A percentile compares a stretch with the other conserved stretches of the same genome.
phyloP scores from a whole-genome alignment of 2,329 filamentous ascomycete genomes.

The Fusarium sororula region DNA sequence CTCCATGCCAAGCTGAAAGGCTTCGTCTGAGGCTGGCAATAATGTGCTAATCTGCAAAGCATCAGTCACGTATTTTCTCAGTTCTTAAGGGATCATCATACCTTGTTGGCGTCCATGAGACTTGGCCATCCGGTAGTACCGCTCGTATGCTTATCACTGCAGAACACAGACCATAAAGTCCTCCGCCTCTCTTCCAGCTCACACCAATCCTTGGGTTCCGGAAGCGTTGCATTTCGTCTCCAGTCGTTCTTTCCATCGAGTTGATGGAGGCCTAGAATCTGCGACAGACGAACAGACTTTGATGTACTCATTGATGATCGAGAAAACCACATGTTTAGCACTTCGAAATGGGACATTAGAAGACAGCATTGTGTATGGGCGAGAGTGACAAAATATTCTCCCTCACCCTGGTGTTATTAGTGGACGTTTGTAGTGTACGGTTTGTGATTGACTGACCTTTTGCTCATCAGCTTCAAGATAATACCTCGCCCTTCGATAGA shows the following conservation, averaged over 20 bases:
- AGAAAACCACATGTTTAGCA: slow-evolving; percentile 82
- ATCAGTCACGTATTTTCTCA: neutral
- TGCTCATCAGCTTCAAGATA: slow-evolving; percentile 40
- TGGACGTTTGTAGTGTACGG: accelerated
- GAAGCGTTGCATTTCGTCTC: slow-evolving; percentile 74
- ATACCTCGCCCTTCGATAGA: slow-evolving; percentile 34
- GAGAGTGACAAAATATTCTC: slow-evolving; percentile 58
- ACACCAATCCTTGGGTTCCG: slow-evolving; percentile 79
- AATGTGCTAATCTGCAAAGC: slow-evolving; percentile 70
- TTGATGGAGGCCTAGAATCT: slow-evolving; percentile 84
- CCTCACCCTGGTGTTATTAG: slow-evolving; percentile 28
- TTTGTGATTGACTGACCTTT: slow-evolving; percentile 11
- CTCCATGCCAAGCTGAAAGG: slow-evolving; percentile 71
- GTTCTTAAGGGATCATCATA: neutral
- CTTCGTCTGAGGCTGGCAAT: slow-evolving; percentile 77
- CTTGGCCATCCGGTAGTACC: slow-evolving; percentile 90
- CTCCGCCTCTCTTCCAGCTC: slow-evolving; percentile 78
- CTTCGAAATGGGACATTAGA: slow-evolving; percentile 78
- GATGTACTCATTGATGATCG: slow-evolving; percentile 83
- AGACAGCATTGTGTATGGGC: slow-evolving; percentile 81
- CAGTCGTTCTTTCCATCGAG: slow-evolving; percentile 68
- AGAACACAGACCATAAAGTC: slow-evolving; percentile 84
- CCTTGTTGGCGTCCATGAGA: slow-evolving; percentile 75
- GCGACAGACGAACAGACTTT: slow-evolving; percentile 70
- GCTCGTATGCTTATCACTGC: slow-evolving; percentile 80